These are phyloP conservation scores for Hamigera avellanea DNA, from an alignment of 495 filamentous ascomycete species.

Conservation along the genomic window DNA sequence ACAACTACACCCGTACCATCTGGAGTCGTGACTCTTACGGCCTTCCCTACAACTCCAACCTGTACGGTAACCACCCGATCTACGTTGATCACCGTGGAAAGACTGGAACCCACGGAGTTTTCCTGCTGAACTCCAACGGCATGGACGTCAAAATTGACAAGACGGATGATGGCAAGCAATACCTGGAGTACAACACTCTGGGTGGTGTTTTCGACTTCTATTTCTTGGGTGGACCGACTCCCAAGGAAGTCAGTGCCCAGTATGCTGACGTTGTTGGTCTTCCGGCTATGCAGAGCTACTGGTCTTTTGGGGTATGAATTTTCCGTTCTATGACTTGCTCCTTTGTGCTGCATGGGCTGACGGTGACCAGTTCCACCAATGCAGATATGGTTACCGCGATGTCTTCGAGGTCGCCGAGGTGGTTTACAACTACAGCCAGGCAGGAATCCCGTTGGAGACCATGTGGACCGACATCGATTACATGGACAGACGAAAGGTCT, in stretches of 20 bases:
- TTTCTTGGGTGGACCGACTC: conserved; percentile 64
- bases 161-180: conserved; percentile 48
- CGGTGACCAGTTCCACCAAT: conserved; percentile 53
- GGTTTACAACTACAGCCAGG: conserved; percentile 65
- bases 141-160: conserved; percentile 81
- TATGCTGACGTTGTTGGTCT: conserved; percentile 60
- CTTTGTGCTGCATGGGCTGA: not conserved
- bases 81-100: conserved; percentile 68
- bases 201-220: conserved; percentile 80
- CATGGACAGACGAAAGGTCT: conserved; percentile 56
- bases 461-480: conserved; percentile 89
- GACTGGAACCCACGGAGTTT: conserved; percentile 66
- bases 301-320: conserved; percentile 53
- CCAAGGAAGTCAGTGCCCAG: conserved; percentile 59
- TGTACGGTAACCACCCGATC: conserved; percentile 76
- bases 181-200: conserved; percentile 74
- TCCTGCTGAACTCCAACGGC: conserved; percentile 72
- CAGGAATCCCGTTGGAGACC: conserved; percentile 70
- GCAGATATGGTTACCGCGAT: conserved; percentile 71
- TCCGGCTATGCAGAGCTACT: conserved; percentile 75
- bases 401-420: conserved; percentile 69
- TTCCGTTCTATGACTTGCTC: not conserved
- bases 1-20: conserved; percentile 66
- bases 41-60: conserved; percentile 55
- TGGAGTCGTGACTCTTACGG: conserved; percentile 69